These are phyloP conservation scores for Globisporangium paroecandrum DNA, from an alignment of 352 stramenopile genomes.

Conservation along the genomic window DNA sequence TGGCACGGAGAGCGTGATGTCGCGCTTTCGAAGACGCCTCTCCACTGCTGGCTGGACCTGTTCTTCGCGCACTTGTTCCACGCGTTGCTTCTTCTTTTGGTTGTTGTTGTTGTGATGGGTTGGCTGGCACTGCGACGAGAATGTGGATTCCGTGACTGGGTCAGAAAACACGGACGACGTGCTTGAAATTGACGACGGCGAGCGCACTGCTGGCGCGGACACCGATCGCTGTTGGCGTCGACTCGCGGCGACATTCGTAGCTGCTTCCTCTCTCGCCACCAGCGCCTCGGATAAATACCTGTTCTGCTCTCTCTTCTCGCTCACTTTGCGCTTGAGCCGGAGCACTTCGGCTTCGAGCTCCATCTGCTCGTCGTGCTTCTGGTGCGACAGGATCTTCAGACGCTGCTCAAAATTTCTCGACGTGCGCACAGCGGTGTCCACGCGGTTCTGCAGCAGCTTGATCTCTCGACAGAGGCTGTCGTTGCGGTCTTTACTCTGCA, in stretches of 20 bases:
- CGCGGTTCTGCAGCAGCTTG: constrained; percentile 37
- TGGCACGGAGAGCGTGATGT: constrained; percentile 27
- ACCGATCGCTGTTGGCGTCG: background rate
- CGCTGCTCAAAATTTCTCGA: constrained; percentile 56
- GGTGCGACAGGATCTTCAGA: constrained; percentile 35
- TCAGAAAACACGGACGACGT: constrained; percentile 14
- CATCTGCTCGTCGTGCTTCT: constrained; percentile 35
- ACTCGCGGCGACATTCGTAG: background rate
- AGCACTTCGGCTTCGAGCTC: constrained; percentile 34
- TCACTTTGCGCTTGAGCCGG: constrained; percentile 38
- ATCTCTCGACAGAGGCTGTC: constrained; percentile 36
- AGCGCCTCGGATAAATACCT: constrained; percentile 52
- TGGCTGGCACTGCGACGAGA: constrained; percentile 20
- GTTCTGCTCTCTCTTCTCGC: constrained; percentile 62
- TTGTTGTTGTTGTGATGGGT: constrained; percentile 9
- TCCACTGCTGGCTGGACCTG: constrained; percentile 9
- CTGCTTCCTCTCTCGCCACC: constrained; percentile 24
- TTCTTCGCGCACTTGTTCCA: background rate
- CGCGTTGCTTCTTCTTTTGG: background rate
- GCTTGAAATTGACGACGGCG: constrained; percentile 10
- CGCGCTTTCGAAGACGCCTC: constrained; percentile 28
- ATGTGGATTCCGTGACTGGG: constrained; percentile 8
- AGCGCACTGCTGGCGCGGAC: background rate
- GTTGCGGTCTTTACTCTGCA: constrained; percentile 34
- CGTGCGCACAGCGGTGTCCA: constrained; percentile 43